These are phyloP conservation scores for Neurospora africana DNA, from an alignment of 495 filamentous ascomycete species.

Conservation along the genomic window DNA sequence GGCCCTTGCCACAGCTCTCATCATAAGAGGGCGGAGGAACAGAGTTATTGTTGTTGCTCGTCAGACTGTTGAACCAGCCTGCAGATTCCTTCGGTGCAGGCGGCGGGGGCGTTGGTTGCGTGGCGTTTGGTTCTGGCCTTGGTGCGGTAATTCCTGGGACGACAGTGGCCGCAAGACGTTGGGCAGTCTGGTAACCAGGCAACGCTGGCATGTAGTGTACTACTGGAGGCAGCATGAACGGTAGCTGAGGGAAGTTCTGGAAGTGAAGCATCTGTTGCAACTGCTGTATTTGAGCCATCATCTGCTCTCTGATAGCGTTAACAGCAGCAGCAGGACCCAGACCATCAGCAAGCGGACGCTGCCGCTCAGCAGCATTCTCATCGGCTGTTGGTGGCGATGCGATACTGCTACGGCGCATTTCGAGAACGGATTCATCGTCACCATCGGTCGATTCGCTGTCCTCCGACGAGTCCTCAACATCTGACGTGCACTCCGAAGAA, in stretches of 20 bases:
- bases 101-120: slow-evolving; percentile 22
- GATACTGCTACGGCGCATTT: slow-evolving; percentile 23
- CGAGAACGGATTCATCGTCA: slow-evolving; percentile 25
- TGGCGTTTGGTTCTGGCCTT: slow-evolving; percentile 26
- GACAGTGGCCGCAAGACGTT: slow-evolving; percentile 58
- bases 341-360: slow-evolving; percentile 17
- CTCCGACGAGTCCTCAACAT: slow-evolving; percentile 17
- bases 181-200: slow-evolving; percentile 63
- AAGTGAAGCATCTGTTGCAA: slow-evolving; percentile 50
- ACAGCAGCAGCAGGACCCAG: slow-evolving; percentile 51
- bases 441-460: slow-evolving; percentile 20
- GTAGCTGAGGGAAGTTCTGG: slow-evolving; percentile 21
- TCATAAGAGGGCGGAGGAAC: slow-evolving; percentile 66
- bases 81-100: slow-evolving; percentile 41
- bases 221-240: slow-evolving; percentile 11
- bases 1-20: slow-evolving; percentile 58
- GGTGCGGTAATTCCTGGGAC: slow-evolving; percentile 47
- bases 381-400: slow-evolving; percentile 1
- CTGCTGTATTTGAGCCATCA: slow-evolving; percentile 61
- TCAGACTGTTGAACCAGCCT: slow-evolving; percentile 30
- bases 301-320: slow-evolving; percentile 44
- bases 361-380: slow-evolving; percentile 17
- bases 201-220: slow-evolving; percentile 46
- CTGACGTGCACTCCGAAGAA: slow-evolving; percentile 22
- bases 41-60: slow-evolving; percentile 7